These are phyloP conservation scores for Fusarium haematococcum DNA, from an alignment of 2,329 filamentous ascomycete genomes.

Conservation along the genomic window DNA sequence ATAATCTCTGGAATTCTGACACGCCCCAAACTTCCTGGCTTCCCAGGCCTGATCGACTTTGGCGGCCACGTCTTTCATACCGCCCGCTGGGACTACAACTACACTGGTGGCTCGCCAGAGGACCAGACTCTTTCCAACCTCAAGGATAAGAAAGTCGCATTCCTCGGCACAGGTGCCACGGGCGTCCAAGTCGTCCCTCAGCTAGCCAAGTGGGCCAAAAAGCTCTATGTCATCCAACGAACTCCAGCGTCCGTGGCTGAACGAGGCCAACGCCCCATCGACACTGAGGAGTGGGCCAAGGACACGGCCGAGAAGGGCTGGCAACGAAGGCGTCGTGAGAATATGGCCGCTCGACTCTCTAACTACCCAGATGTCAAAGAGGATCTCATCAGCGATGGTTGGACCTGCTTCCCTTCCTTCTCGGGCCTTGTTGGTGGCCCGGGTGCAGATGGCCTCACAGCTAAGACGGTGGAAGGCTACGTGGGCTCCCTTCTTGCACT, in stretches of 20 bases:
- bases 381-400: conserved; percentile 63
- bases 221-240: conserved; percentile 68
- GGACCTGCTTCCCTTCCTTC: conserved; percentile 41
- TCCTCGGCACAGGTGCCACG: conserved; percentile 64
- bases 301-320: conserved; percentile 48
- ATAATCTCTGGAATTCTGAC: conserved; percentile 54
- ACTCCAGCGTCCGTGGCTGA: conserved; percentile 59
- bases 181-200: conserved; percentile 59
- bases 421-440: not conserved
- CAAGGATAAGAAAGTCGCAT: conserved; percentile 58
- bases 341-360: conserved; percentile 35
- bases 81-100: conserved; percentile 58
- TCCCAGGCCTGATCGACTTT: conserved; percentile 49
- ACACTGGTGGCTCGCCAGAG: conserved; percentile 55
- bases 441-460: not conserved
- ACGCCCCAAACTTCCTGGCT: conserved; percentile 56
- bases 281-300: conserved; percentile 55
- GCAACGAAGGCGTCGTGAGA: conserved; percentile 56
- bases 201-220: conserved; percentile 59
- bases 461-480: not conserved
- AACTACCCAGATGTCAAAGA: conserved; percentile 57
- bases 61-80: conserved; percentile 59
- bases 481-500: too few species aligned
- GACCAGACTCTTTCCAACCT: conserved; percentile 58
- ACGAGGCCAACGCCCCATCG: conserved; percentile 49